These are phyloP conservation scores for Babesia gibsoni DNA, from an alignment of 169 alveolate species.

Conservation along the genomic window DNA sequence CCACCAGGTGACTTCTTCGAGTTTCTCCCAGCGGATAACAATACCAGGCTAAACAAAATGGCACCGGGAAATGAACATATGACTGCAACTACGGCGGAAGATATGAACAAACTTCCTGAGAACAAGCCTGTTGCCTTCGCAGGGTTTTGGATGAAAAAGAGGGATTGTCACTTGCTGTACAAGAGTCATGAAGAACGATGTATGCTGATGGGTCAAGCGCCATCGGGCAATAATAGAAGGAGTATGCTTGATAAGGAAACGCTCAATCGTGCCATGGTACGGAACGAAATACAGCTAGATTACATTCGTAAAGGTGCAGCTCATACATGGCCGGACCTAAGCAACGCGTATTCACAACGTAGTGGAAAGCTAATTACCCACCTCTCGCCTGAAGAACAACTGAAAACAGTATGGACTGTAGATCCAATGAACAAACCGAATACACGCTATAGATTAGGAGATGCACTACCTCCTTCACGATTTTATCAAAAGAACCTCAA, in stretches of 20 bases:
- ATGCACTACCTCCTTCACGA: conserved; percentile 43
- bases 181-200: conserved; percentile 35
- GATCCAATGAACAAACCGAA: conserved; percentile 31
- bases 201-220: conserved; percentile 23
- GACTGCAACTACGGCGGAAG: conserved; percentile 29
- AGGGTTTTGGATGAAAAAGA: conserved; percentile 57
- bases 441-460: background rate
- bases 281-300: conserved; percentile 44
- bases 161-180: conserved; percentile 39
- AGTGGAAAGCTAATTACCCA: conserved; percentile 37
- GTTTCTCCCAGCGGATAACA: conserved; percentile 22
- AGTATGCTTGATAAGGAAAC: conserved; percentile 9
- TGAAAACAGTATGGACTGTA: conserved; percentile 56
- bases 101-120: conserved; percentile 34
- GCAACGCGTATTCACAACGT: conserved; percentile 39
- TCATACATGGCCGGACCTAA: conserved; percentile 34
- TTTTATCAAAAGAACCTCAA: conserved; percentile 33
- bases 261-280: conserved; percentile 22
- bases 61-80: conserved; percentile 8
- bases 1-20: conserved; percentile 63
- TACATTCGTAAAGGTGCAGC: conserved; percentile 54
- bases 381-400: conserved; percentile 29
- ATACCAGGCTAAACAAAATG: conserved; percentile 7
- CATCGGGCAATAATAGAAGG: background rate
- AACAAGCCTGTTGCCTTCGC: conserved; percentile 38